Percentiles rank a stretch among this genome's conserved stretches.
These are phyloP conservation scores for Candolleomyces eurysporus DNA, from an alignment of 768 basidiomycete genomes.

Conservation along the genomic window DNA sequence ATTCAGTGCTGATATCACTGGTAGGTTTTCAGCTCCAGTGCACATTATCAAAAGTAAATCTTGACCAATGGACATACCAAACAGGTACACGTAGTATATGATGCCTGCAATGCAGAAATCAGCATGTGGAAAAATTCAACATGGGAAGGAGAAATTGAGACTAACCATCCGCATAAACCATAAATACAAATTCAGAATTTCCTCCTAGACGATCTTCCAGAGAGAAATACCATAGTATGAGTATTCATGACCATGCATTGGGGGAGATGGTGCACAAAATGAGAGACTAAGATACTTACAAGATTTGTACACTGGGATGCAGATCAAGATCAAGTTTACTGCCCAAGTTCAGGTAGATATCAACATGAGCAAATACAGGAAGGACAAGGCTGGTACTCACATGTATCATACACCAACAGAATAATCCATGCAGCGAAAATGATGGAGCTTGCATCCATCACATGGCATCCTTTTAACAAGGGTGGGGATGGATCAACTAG, in stretches of 20 bases:
- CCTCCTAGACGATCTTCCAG: slow-evolving; percentile 8
- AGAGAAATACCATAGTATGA: background rate
- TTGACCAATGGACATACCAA: slow-evolving; percentile 9
- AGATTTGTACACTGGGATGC: slow-evolving; percentile 14
- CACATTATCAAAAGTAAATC: background rate
- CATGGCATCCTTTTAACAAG: slow-evolving; percentile 17
- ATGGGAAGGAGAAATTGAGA: too few relatives aligned
- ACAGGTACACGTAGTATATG: slow-evolving; percentile 21
- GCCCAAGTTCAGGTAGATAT: too few relatives aligned
- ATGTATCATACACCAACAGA: slow-evolving; percentile 15
- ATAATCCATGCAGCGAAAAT: slow-evolving; percentile 17
- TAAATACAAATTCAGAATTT: slow-evolving; percentile 12
- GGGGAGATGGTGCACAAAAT: too few relatives aligned
- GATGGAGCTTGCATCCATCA: slow-evolving; percentile 15
- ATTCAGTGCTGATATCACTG: slow-evolving; percentile 15
- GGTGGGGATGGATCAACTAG: slow-evolving; percentile 17
- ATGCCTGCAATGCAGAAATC: slow-evolving; percentile 9
- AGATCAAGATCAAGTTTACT: slow-evolving; percentile 19
- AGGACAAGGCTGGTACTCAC: background rate
- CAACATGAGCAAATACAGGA: background rate
- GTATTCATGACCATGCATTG: too few relatives aligned
- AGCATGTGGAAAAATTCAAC: background rate
- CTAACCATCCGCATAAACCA: slow-evolving; percentile 17
- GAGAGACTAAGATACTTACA: background rate
- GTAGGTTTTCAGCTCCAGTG: background rate